These are phyloP conservation scores for Suillus spraguei DNA, from an alignment of 768 basidiomycete species.

Conservation along the genomic window DNA sequence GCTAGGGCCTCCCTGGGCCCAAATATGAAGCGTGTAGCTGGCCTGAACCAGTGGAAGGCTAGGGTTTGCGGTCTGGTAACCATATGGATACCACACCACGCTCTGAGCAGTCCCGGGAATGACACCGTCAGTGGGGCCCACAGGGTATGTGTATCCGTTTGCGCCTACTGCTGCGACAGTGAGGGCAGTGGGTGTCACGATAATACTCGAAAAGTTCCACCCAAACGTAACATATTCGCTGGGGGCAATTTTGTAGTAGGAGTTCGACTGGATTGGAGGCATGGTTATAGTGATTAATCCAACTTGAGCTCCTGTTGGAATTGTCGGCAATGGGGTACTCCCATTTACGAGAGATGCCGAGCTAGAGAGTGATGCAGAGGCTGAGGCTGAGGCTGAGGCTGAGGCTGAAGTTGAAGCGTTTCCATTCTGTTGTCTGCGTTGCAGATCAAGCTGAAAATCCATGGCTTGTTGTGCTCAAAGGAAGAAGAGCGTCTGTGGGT, in stretches of 20 bases:
- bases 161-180: constrained; percentile 68
- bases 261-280: constrained; percentile 58
- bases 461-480: constrained; percentile 7
- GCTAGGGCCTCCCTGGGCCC: constrained; percentile 54
- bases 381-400: too few relatives aligned
- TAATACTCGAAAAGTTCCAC: constrained; percentile 71
- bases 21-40: constrained; percentile 61
- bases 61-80: constrained; percentile 51
- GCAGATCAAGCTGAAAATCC: constrained; percentile 17
- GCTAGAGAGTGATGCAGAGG: constrained; percentile 14
- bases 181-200: constrained; percentile 51
- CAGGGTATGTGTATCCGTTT: constrained; percentile 69
- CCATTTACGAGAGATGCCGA: constrained; percentile 30
- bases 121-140: constrained; percentile 58
- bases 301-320: constrained; percentile 55
- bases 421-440: constrained; percentile 28
- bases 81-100: constrained; percentile 63
- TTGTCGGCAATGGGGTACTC: constrained; percentile 34
- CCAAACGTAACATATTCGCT: constrained; percentile 64
- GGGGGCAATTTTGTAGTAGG: constrained; percentile 67
- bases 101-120: constrained; percentile 53
- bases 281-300: constrained; percentile 56
- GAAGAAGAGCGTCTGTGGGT: constrained; percentile 2
- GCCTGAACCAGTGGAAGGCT: constrained; percentile 60
- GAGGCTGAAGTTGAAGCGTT: constrained; percentile 18